Evolutionary conservation across 164 flowering plant species (phyloP).

Genomic region (Magnolia sinica): DNA sequence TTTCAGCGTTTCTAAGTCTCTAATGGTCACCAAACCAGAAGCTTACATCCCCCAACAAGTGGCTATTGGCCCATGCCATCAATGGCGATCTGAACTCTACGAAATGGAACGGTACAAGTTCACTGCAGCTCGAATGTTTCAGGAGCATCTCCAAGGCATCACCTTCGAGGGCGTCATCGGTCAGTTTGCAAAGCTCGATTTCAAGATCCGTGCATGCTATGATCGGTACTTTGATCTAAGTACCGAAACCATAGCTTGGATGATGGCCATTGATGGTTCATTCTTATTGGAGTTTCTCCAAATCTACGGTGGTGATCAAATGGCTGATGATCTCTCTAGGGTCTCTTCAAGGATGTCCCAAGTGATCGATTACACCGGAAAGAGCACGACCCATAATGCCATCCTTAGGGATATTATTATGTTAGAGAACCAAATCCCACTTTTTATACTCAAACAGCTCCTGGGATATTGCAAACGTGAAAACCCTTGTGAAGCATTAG

Average conservation of each 20-base stretch:
- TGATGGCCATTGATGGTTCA: slow-evolving; percentile 19
- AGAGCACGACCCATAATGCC: slow-evolving; percentile 5
- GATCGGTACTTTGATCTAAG: slow-evolving; percentile 13
- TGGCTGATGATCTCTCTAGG: background rate
- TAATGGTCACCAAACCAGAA: slow-evolving; percentile 17
- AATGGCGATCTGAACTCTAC: slow-evolving; percentile 11
- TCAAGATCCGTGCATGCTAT: slow-evolving; percentile 16
- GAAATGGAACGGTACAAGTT: slow-evolving; percentile 26
- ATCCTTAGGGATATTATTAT: slow-evolving; percentile 18
- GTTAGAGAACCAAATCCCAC: slow-evolving; percentile 26
- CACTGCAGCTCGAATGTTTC: slow-evolving; percentile 10
- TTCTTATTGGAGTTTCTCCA: slow-evolving; percentile 22
- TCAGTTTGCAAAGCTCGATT: slow-evolving; percentile 9
- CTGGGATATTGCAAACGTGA: slow-evolving; percentile 2
- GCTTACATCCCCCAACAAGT: slow-evolving; percentile 20
- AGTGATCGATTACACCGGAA: slow-evolving; percentile 1
- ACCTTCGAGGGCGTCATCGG: slow-evolving; percentile 13
- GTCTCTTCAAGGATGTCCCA: slow-evolving; percentile 5
- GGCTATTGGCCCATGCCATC: slow-evolving; percentile 25
- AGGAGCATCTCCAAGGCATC: slow-evolving; percentile 6
- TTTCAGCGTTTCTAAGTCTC: slow-evolving; percentile 17
- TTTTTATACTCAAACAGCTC: slow-evolving; percentile 16
- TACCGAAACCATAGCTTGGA: slow-evolving; percentile 19
- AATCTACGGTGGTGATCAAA: background rate
- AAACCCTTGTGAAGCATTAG: background rate